Percentiles rank a stretch among this genome's conserved stretches.
phyloP scores from a whole-genome alignment of 495 filamentous ascomycete species.

The Cercophora samala region DNA sequence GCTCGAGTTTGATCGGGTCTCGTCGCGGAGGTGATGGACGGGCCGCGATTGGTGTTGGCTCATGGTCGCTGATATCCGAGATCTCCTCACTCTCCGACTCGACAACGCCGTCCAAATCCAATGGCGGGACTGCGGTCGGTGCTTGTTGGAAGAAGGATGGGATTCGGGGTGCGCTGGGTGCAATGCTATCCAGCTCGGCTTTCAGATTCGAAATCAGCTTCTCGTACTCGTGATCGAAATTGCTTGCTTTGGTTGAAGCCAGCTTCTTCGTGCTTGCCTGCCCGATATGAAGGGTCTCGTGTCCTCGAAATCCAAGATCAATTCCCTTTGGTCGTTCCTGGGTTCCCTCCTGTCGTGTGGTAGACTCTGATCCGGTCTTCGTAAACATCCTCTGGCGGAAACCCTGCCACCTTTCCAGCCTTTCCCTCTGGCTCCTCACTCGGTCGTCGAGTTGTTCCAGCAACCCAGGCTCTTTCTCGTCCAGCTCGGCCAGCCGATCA shows the following conservation, averaged over 20 bases:
- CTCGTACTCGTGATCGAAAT: constrained; percentile 42
- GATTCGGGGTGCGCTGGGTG: constrained; percentile 11
- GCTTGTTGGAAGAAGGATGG: constrained; percentile 30
- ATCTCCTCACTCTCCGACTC: constrained; percentile 33
- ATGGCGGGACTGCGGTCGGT: constrained; percentile 3
- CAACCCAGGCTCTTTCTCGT: constrained; percentile 44
- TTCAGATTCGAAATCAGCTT: constrained; percentile 41
- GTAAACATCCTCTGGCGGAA: constrained; percentile 55
- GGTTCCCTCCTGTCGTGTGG: constrained; percentile 11
- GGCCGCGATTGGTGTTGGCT: constrained; percentile 31
- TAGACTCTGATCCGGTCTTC: constrained; percentile 25
- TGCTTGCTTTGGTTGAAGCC: constrained; percentile 14
- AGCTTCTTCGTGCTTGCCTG: constrained; percentile 31
- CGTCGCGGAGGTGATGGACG: constrained; percentile 22
- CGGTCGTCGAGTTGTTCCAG: constrained; percentile 61
- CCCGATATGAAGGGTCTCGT: constrained; percentile 38
- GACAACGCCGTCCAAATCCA: constrained; percentile 6
- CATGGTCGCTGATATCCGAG: constrained; percentile 46
- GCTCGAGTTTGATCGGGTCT: constrained; percentile 19
- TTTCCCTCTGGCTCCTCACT: constrained; percentile 57
- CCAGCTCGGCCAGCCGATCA: constrained; percentile 51
- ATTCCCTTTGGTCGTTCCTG: constrained; percentile 38
- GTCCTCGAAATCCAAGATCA: constrained; percentile 49
- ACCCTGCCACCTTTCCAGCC: constrained; percentile 69
- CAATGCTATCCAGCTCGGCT: constrained; percentile 37